These are phyloP conservation scores for Xylaria sp. DNA, from an alignment of 2,329 filamentous ascomycete genomes.

Conservation along the genomic window DNA sequence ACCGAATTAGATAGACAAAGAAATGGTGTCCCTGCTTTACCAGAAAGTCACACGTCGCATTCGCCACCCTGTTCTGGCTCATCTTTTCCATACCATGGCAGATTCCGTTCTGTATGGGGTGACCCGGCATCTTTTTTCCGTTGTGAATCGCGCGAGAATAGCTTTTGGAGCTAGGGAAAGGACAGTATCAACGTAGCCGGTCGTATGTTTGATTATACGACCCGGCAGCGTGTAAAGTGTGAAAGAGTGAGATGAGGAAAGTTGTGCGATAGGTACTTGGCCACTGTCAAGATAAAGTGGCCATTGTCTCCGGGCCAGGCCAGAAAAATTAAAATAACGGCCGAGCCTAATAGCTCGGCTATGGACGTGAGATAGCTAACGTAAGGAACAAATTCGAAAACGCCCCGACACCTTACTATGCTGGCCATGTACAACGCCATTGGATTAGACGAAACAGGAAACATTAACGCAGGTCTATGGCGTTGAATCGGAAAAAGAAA, in stretches of 20 bases:
- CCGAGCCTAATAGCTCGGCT: constrained; percentile 36
- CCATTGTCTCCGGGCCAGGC: constrained; percentile 30
- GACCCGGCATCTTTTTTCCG: constrained; percentile 10
- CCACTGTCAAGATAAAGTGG: constrained; percentile 10
- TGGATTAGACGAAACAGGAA: constrained; percentile 61
- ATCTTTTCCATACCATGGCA: background rate
- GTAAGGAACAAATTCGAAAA: constrained; percentile 54
- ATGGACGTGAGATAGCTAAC: constrained; percentile 42
- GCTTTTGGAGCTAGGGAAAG: constrained; percentile 7
- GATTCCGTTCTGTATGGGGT: background rate
- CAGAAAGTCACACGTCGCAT: constrained; percentile 34
- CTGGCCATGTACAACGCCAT: constrained; percentile 63
- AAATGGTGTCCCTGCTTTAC: constrained; percentile 37
- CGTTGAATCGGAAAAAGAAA: constrained; percentile 41
- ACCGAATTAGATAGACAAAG: constrained; percentile 45
- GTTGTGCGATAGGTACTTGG: constrained; percentile 17
- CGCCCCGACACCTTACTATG: constrained; percentile 69
- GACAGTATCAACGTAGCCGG: constrained; percentile 20
- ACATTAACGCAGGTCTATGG: constrained; percentile 57
- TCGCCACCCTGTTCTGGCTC: constrained; percentile 6
- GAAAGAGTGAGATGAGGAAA: constrained; percentile 8
- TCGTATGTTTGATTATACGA: constrained; percentile 2
- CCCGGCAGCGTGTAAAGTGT: constrained; percentile 1
- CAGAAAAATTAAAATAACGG: constrained; percentile 44
- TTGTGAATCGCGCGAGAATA: constrained; percentile 4